Evolutionary conservation across 2,329 filamentous ascomycete species (phyloP), one percentile per base, ranked within the genome.

Genomic region (Fusarium sp.): DNA sequence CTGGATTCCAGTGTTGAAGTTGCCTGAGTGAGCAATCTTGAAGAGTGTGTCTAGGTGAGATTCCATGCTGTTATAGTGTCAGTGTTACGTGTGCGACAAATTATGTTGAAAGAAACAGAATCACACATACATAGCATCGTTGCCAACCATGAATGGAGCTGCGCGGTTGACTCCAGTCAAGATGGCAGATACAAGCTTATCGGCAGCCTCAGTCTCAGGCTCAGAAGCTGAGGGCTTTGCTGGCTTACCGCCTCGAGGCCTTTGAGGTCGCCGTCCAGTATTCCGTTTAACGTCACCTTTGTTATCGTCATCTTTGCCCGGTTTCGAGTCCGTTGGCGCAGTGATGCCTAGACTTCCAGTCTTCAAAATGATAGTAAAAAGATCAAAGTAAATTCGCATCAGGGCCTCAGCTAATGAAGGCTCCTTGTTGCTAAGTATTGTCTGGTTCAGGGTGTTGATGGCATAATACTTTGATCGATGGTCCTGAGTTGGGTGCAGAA

Each of bases 1-100:
- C 83, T 99, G 96, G 42, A 99, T 94, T 80, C 95, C 96, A 2
- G 96, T 99, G 84, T 98, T 99, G 88, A 99, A 98, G 82, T 99
- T 99, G 64, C 96, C 94, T 2, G 96, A 98, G 83, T 99, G 96
- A 1, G 96, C 97, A 78, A 99, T 96, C 77, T 91, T 92, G 88
- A 98, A 99, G 32, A 99, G 88, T 6, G 96, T 98, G 80, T 98
- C 93, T 64, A 99, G 89, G 79, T 99, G 96, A 66, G 92, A 91
- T 79, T 97, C 94, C 74, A 98, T 90, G 30, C 91, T 93, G 61
- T 60, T 8, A 47, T 30, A 50, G 30, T 28, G 61, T 81, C 60
- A 77, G 74, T 54, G 58, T 33, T 18, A 46, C 35, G 25, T 11
- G 12, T 33, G 15, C 49, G 9, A 21, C 30, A 19, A 25, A 18